Evolutionary conservation across 2,329 filamentous ascomycete species (phyloP).

Genomic region (Aspergillus sp.): DNA sequence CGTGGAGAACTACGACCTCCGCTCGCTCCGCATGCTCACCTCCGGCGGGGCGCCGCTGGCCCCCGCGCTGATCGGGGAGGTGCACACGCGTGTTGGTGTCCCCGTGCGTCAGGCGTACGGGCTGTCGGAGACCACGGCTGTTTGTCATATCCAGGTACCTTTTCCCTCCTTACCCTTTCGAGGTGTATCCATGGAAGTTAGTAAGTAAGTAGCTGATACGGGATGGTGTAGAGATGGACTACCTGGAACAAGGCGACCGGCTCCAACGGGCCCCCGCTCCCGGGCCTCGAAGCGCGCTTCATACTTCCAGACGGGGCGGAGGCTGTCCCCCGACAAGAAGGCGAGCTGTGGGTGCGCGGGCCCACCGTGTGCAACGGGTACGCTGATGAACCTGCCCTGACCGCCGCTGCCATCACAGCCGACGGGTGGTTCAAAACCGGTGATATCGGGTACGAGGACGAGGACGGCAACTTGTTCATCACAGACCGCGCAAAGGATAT

Average conservation of each 20-base stretch:
- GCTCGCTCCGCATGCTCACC: conserved; percentile 18
- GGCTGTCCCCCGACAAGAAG: conserved; percentile 30
- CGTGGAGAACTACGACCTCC: conserved; percentile 11
- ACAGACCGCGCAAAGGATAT: conserved; percentile 68
- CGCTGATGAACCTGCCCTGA: conserved; percentile 65
- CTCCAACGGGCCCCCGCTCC: conserved; percentile 16
- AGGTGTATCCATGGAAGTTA: no score
- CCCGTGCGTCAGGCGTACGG: conserved; percentile 18
- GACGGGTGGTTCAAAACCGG: conserved; percentile 80
- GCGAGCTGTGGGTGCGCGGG: conserved; percentile 56
- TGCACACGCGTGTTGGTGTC: conserved; percentile 10
- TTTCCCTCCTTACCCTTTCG: background rate
- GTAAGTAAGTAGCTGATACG: background rate
- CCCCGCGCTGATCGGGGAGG: conserved; percentile 12
- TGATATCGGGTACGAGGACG: conserved; percentile 70
- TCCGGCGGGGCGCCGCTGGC: conserved; percentile 18
- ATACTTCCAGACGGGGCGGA: background rate
- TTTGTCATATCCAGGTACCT: conserved; percentile 14
- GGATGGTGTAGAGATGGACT: conserved; percentile 18
- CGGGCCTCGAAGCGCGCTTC: conserved; percentile 9
- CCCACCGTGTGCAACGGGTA: conserved; percentile 77
- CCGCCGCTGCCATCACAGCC: conserved; percentile 62
- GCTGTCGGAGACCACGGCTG: conserved; percentile 15
- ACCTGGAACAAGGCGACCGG: conserved; percentile 13
- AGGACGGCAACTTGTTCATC: conserved; percentile 74